Evolutionary conservation across 169 alveolate genomes (phyloP).

Genomic region (Plasmodium fragile): DNA sequence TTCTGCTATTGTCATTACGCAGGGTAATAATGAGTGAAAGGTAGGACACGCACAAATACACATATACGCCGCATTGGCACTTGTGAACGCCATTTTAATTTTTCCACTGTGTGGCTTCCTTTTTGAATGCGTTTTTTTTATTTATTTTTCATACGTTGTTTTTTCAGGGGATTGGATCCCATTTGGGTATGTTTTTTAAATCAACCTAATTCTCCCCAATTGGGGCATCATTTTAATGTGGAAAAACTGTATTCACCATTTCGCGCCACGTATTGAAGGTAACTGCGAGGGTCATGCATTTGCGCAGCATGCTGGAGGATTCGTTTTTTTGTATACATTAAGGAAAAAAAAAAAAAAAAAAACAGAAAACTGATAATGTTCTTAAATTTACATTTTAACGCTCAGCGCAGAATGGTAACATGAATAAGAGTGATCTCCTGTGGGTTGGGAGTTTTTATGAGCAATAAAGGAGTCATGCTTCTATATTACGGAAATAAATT

Average conservation of each 20-base stretch:
- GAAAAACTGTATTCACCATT: background rate
- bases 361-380: background rate
- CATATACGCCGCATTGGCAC: background rate
- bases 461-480: background rate
- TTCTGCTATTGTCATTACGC: conserved; percentile 52
- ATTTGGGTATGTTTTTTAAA: background rate
- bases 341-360: background rate
- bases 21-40: background rate
- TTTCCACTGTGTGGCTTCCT: background rate
- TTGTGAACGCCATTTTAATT: background rate
- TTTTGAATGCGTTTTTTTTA: background rate
- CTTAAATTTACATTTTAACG: too few relatives aligned
- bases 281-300: background rate
- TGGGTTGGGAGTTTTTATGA: background rate
- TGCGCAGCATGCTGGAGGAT: background rate
- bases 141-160: background rate
- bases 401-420: background rate
- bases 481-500: too few relatives aligned
- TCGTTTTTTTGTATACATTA: background rate
- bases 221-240: background rate
- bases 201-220: background rate
- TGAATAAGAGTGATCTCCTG: background rate
- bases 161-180: background rate
- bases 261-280: background rate
- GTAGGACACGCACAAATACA: background rate